Percentiles rank a stretch among this genome's conserved stretches.
phyloP scores from a whole-genome alignment of 1,284 basidiomycete genomes.

The Leccinum griseonigrum region DNA sequence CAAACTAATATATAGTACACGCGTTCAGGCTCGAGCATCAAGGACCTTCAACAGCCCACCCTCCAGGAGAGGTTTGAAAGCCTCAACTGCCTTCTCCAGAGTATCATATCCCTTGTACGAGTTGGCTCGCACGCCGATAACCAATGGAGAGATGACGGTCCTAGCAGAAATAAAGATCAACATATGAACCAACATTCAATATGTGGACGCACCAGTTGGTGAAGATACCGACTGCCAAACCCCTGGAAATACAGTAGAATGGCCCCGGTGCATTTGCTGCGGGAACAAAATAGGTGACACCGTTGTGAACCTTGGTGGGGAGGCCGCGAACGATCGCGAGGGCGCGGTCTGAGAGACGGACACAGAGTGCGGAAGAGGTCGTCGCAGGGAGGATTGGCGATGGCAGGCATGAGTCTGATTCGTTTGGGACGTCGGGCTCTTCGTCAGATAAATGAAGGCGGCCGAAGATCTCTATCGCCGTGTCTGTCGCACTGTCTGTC shows the following conservation, averaged over 20 bases:
- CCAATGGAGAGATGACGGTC: not conserved
- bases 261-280: not conserved
- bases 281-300: not conserved
- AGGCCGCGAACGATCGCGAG: not conserved
- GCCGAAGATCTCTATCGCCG: too few species aligned
- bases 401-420: not conserved
- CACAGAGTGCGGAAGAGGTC: not conserved
- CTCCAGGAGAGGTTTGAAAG: not conserved
- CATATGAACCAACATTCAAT: not conserved
- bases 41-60: not conserved
- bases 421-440: not conserved
- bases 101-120: not conserved
- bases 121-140: not conserved
- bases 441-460: too few species aligned
- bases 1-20: not conserved
- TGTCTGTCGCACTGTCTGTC: too few species aligned
- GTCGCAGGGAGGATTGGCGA: not conserved
- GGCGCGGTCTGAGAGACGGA: not conserved
- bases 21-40: not conserved
- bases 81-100: not conserved
- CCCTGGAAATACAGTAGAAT: not conserved
- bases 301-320: not conserved
- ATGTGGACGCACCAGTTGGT: not conserved
- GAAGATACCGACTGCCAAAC: not conserved
- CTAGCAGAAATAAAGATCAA: not conserved